These are phyloP conservation scores for Echinosophora koreensis DNA, from an alignment of 306 rosid genomes.

Conservation along the genomic window DNA sequence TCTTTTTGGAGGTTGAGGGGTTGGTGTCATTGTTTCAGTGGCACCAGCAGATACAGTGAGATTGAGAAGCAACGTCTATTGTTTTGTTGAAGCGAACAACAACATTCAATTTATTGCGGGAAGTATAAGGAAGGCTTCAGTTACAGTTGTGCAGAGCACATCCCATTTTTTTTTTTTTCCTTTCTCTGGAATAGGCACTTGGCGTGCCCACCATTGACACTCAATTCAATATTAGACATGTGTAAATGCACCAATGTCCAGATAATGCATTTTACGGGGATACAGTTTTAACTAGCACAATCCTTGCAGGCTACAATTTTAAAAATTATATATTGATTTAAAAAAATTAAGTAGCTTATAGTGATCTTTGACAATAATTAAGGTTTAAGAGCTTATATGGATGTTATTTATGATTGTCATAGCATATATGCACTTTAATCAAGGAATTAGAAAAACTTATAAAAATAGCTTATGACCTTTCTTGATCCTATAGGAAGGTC, in stretches of 20 bases:
- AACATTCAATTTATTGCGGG: constrained; percentile 64
- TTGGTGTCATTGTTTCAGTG: constrained; percentile 62
- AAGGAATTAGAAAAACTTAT: too few relatives aligned
- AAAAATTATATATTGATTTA: too few relatives aligned
- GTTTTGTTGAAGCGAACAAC: constrained; percentile 33
- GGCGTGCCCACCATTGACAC: neutral
- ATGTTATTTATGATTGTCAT: too few relatives aligned
- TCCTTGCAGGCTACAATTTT: neutral
- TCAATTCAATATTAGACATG: neutral
- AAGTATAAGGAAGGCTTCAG: constrained; percentile 62
- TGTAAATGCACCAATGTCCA: too few relatives aligned
- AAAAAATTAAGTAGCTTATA: too few relatives aligned
- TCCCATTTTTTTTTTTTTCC: constrained; percentile 24
- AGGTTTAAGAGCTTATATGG: too few relatives aligned
- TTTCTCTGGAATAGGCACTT: too few relatives aligned
- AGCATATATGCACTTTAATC: too few relatives aligned
- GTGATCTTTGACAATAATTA: too few relatives aligned
- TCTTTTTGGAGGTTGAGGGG: constrained; percentile 69
- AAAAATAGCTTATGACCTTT: too few relatives aligned
- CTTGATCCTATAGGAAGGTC: too few relatives aligned
- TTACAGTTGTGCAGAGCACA: constrained; percentile 57
- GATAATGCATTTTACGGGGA: neutral
- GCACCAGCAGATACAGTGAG: constrained; percentile 37
- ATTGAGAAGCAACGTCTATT: constrained; percentile 58
- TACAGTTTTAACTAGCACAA: neutral